Conservation (phyloP, 768 basidiomycete species). For the Boletus reticulatus region DNA sequence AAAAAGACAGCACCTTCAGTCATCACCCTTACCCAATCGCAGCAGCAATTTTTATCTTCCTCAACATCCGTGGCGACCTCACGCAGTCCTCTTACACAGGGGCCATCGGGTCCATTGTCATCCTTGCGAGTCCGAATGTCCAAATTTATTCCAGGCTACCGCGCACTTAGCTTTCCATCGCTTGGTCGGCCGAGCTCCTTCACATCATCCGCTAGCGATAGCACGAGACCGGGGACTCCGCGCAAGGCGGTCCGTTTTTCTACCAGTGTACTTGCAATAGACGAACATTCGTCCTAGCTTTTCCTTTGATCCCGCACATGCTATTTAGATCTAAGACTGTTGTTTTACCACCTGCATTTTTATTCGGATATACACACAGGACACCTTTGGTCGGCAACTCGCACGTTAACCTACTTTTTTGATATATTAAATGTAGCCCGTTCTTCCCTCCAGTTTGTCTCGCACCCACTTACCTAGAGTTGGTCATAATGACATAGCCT, state of each 20-base stretch:
- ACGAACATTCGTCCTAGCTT: slow-evolving; percentile 19
- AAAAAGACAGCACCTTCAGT: slow-evolving; percentile 45
- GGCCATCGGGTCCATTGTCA: slow-evolving; percentile 29
- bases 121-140: slow-evolving; percentile 52
- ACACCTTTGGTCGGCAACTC: slow-evolving; percentile 15
- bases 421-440: slow-evolving; percentile 34
- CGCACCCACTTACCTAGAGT: slow-evolving; percentile 1
- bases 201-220: slow-evolving; percentile 33
- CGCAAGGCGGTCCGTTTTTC: slow-evolving; percentile 66
- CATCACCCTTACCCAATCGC: slow-evolving; percentile 22
- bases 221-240: slow-evolving; percentile 41
- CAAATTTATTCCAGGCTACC: slow-evolving; percentile 45
- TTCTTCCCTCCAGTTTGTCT: slow-evolving; percentile 4
- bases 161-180: slow-evolving; percentile 36
- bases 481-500: background rate
- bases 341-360: slow-evolving; percentile 23
- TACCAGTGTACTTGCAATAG: slow-evolving; percentile 37
- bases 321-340: slow-evolving; percentile 10
- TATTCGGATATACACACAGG: slow-evolving; percentile 18
- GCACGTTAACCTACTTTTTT: slow-evolving; percentile 21
- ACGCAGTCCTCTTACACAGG: slow-evolving; percentile 24
- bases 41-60: slow-evolving; percentile 13
- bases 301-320: background rate
- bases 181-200: slow-evolving; percentile 30
- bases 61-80: slow-evolving; percentile 39